Percentiles rank a stretch among this genome's conserved stretches.
Evolutionary conservation across 2,329 filamentous ascomycete genomes (phyloP).

Genomic region (Lizonia empirigonia): DNA sequence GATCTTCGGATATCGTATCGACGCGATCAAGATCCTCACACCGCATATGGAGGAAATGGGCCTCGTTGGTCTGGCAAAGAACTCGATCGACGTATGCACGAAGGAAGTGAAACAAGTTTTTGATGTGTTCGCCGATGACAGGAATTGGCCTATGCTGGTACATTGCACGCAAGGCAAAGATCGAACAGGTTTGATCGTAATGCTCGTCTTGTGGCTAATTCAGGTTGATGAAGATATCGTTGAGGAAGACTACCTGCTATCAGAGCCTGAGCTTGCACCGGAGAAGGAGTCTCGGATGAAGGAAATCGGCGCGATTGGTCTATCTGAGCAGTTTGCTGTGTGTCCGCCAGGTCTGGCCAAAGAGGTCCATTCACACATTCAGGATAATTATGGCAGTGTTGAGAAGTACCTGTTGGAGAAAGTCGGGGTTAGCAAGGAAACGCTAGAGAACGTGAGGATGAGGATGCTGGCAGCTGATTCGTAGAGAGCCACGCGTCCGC

Average conservation of each 20-base stretch:
- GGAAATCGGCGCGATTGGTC: constrained; percentile 73
- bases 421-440: constrained; percentile 59
- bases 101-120: constrained; percentile 64
- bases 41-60: constrained; percentile 73
- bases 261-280: constrained; percentile 62
- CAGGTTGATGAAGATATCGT: constrained; percentile 64
- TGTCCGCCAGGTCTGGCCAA: constrained; percentile 70
- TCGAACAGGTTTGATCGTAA: constrained; percentile 73
- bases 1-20: constrained; percentile 68
- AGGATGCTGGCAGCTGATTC: constrained; percentile 36
- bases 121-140: constrained; percentile 54
- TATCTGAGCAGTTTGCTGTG: constrained; percentile 70
- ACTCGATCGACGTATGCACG: constrained; percentile 71
- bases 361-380: constrained; percentile 63
- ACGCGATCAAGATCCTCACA: constrained; percentile 72
- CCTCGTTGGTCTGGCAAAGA: constrained; percentile 70
- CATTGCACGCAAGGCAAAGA: constrained; percentile 94
- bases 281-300: constrained; percentile 68
- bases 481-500: constrained; percentile 10
- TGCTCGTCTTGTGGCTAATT: constrained; percentile 70
- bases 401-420: constrained; percentile 67
- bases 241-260: constrained; percentile 73
- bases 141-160: constrained; percentile 68
- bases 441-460: constrained; percentile 42
- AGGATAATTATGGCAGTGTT: constrained; percentile 68